Base-by-base conservation (phyloP, 2,329 filamentous ascomycete species). In the Sporothrix variecibatus region DNA sequence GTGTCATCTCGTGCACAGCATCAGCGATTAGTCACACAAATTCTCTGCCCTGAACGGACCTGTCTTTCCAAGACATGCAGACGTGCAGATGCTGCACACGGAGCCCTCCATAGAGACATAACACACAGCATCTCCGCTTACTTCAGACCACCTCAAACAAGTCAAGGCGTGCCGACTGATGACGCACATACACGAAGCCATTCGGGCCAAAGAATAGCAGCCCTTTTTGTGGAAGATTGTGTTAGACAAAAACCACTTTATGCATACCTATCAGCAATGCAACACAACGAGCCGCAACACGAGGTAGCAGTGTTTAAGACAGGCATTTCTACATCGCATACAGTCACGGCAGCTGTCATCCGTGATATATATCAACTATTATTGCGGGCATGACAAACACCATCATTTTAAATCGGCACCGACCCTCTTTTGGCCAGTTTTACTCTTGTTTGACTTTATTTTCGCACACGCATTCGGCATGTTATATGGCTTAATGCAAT, bases 401-500 rank as follows among this genome's bases (percentile, higher is more conserved):
- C 67, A 12, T n/a, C 8, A 11, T 11, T 12, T 58, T 56, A 40
- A 1, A 28, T 26, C 1, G 38, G 20, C 20, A 49, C 20, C 26
- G 5, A 40, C 38, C 9, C 38, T 5, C 38, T n/a, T n/a, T n/a
- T n/a, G n/a, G n/a, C n/a, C n/a, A n/a, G n/a, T n/a, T n/a, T 40
- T 7, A 1, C 12, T 31, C n/a, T 65, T 65, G 15, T 23, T 40
- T 64, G 3, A 15, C 12, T 40, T 15, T 12, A 11, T 28, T 43
- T 60, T 67, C 38, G n/a, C 71, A 68, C 62, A 73, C 58, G 60
- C 62, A 68, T 60, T 43, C 8, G 23, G 62, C 71, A 58, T 68
- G 46, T 34, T 34, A 46, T 28, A 31, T 51, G 71, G 71, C 60
- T 65, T 64, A 71, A 73, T 65, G 65, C 46, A 58, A 71, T 64